Conservation (phyloP, 306 rosid genomes). For the Prunus campanulata region DNA sequence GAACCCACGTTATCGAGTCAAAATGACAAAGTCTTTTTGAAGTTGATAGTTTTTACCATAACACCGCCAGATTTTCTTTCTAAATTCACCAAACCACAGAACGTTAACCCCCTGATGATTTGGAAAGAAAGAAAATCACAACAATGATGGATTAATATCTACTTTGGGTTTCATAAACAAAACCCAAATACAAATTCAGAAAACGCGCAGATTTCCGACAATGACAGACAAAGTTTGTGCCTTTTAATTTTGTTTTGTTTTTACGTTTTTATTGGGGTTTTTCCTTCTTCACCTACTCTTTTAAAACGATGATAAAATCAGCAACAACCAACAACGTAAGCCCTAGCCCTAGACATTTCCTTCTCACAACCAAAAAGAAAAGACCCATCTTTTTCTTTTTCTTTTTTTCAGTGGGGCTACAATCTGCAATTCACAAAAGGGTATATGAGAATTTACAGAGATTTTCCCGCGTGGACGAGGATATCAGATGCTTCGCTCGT, state of each 20-base stretch:
- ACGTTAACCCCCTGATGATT: neutral
- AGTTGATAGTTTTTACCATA: neutral
- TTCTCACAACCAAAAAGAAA: neutral
- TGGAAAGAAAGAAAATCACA: neutral
- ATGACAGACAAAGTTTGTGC: conserved; percentile 2
- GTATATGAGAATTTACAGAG: conserved; percentile 20
- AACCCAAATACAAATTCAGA: conserved; percentile 13
- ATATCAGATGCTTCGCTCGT: conserved; percentile 10
- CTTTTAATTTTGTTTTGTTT: neutral
- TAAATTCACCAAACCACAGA: neutral
- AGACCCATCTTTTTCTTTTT: neutral
- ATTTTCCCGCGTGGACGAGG: conserved; percentile 6
- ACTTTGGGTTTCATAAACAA: neutral
- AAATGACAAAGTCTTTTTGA: neutral
- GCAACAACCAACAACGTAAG: conserved; percentile 21
- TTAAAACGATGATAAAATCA: conserved; percentile 31
- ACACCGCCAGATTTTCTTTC: neutral
- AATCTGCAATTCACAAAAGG: neutral
- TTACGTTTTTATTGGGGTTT: neutral
- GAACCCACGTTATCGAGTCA: conserved; percentile 36
- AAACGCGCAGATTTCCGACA: conserved; percentile 30
- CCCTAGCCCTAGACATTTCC: conserved; percentile 20
- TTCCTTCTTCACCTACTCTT: conserved; percentile 28
- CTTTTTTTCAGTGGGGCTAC: neutral
- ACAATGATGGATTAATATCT: neutral